A percentile compares a stretch with the other conserved stretches of the same genome.
Evolutionary conservation across 352 stramenopile species (phyloP).

Genomic region (Phytophthora gonapodyides): DNA sequence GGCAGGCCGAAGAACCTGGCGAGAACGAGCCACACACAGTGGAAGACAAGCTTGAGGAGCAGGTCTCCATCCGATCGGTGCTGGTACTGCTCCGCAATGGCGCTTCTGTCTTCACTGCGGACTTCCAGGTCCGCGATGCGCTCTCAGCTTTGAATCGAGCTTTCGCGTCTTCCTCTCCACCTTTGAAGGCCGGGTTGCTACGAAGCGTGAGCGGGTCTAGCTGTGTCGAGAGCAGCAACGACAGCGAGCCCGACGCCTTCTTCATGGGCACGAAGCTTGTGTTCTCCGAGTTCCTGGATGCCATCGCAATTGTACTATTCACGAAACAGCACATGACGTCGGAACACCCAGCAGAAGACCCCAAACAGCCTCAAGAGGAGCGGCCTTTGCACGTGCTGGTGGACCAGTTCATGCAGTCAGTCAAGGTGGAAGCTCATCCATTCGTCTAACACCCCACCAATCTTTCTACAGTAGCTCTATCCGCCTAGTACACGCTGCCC

Average conservation of each 20-base stretch:
- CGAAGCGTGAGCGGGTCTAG: conserved; percentile 9
- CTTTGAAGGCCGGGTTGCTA: conserved; percentile 17
- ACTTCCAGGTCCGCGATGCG: conserved; percentile 38
- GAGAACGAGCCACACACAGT: conserved; percentile 2
- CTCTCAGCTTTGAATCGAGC: conserved; percentile 32
- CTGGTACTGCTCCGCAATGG: conserved; percentile 35
- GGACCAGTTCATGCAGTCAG: conserved; percentile 52
- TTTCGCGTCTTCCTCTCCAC: conserved; percentile 21
- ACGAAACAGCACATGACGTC: conserved; percentile 38
- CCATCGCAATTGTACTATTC: conserved; percentile 53
- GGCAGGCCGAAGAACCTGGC: background rate
- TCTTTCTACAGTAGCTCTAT: conserved; percentile 25
- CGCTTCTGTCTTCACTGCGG: conserved; percentile 22
- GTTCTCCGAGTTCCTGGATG: conserved; percentile 67
- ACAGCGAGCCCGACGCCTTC: conserved; percentile 49
- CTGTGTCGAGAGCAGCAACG: background rate
- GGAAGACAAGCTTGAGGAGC: conserved; percentile 2
- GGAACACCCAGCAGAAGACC: background rate
- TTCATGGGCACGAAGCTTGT: conserved; percentile 51
- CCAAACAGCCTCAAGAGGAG: conserved; percentile 12
- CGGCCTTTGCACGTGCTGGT: conserved; percentile 48
- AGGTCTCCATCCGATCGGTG: conserved; percentile 33
- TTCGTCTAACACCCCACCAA: conserved; percentile 24
- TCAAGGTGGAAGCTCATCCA: conserved; percentile 26
- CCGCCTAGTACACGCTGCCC: conserved; percentile 62